These are phyloP conservation scores for Taiozyma sp. DNA, from an alignment of 1,139 yeast genomes.

Conservation along the genomic window DNA sequence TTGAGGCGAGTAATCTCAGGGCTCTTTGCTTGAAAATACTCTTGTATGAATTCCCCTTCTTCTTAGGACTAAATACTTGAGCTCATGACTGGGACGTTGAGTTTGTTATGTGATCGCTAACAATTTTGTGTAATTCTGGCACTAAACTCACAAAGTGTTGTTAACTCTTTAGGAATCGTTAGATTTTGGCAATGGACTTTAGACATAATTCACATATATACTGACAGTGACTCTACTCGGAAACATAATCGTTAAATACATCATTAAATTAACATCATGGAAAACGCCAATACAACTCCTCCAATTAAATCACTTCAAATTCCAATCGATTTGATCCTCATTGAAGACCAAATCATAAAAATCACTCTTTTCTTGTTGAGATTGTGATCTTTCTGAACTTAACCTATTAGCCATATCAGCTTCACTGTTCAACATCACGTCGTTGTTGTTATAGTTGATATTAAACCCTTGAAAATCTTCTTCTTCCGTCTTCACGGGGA, in stretches of 20 bases:
- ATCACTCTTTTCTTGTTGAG: constrained; percentile 20
- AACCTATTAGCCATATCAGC: neutral
- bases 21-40: too few species aligned
- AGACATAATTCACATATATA: too few species aligned
- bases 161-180: too few species aligned
- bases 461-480: neutral
- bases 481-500: constrained; percentile 3
- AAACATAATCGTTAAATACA: neutral
- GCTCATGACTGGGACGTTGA: too few species aligned
- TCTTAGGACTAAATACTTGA: too few species aligned
- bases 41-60: too few species aligned
- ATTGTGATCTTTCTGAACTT: constrained; percentile 1
- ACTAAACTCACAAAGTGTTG: too few species aligned
- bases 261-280: neutral
- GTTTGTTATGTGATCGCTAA: too few species aligned
- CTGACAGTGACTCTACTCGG: too few species aligned
- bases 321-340: constrained; percentile 20
- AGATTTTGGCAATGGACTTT: too few species aligned
- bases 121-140: too few species aligned
- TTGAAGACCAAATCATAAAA: constrained; percentile 33
- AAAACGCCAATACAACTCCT: neutral
- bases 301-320: neutral
- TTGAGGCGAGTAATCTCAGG: too few species aligned
- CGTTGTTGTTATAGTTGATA: neutral
- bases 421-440: neutral